Base-by-base conservation (phyloP, 2,329 filamentous ascomycete genomes). In the Exserohilum turcica region DNA sequence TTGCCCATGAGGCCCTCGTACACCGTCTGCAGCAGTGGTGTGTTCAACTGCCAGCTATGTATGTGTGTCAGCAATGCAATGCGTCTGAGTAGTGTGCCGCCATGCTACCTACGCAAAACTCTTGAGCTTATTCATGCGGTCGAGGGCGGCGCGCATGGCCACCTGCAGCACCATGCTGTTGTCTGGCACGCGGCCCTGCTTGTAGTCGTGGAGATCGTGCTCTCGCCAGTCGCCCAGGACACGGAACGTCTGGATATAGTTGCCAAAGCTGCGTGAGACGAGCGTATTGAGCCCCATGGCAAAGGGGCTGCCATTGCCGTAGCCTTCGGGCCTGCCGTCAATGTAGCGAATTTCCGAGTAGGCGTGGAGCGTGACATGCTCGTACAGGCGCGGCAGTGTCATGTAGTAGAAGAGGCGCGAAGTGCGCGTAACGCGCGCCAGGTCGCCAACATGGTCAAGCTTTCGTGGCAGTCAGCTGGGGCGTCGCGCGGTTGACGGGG, bases 381-480 rank as follows among this genome's bases (percentile, higher is more conserved):
- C 77, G 71, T 86, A 87, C 35, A 87, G 79, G 51, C 82, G 82
- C 16, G 85, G 84, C 2, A 86, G 74, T 29, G 82, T 78, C 83
- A 87, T 86, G 73, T 87, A 87, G 61, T 86, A 84, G 61, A 86
- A 78, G 35, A 87, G 78, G 12, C 83, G 79, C 56, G 82, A 86
- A 45, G 84, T 85, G 52, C 83, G 79, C 57, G 83, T 85, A 47
- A 86, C 70, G 54, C 83, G 78, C 28, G 84, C 83, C 21, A 87
- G 78, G 65, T 86, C 84, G 54, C 73, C 80, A 37, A 78, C 76
- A 74, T 86, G 77, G 57, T 86, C 82, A 42, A 87, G 73, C 82
- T 85, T 63, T 3, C 44, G 43, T 37, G 8, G 31, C 13, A 42
- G 51, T 64, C 43, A 58, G 59, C 46, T 2, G n/a, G 24, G 9